phyloP scores from a whole-genome alignment of 148 eudicot species.

The Vaccinium darrowii region DNA sequence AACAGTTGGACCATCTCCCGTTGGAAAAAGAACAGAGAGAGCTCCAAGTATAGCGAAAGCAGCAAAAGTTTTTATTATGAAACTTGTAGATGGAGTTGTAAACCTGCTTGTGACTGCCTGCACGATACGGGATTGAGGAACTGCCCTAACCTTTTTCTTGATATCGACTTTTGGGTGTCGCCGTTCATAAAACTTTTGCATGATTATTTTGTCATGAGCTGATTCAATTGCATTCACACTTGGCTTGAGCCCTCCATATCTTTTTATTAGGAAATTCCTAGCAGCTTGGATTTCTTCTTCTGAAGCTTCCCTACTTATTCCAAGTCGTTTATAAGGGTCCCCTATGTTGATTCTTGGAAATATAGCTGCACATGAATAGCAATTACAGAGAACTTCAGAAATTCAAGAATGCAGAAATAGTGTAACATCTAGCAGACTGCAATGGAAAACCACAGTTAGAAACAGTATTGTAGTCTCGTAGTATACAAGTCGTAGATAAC shows the following conservation, averaged over 20 bases:
- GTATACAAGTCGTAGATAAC: background rate
- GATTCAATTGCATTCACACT: slow-evolving; percentile 93
- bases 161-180: slow-evolving; percentile 76
- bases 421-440: slow-evolving; percentile 6
- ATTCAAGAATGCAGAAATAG: background rate
- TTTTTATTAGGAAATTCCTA: slow-evolving; percentile 82
- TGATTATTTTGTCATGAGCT: slow-evolving; percentile 92
- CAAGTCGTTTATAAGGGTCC: slow-evolving; percentile 93
- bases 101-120: slow-evolving; percentile 79
- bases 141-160: slow-evolving; percentile 75
- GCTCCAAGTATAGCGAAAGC: slow-evolving; percentile 73
- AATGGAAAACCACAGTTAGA: background rate
- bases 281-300: slow-evolving; percentile 94
- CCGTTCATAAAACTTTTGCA: slow-evolving; percentile 83
- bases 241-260: slow-evolving; percentile 81
- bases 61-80: slow-evolving; percentile 57
- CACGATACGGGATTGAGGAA: slow-evolving; percentile 61
- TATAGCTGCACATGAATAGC: slow-evolving; percentile 47
- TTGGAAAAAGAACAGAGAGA: slow-evolving; percentile 82
- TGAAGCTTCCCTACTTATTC: slow-evolving; percentile 83
- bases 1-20: slow-evolving; percentile 97
- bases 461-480: background rate
- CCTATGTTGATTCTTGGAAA: slow-evolving; percentile 85
- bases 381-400: slow-evolving; percentile 1
- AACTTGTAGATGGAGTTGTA: slow-evolving; percentile 64